phyloP scores from a whole-genome alignment of 495 filamentous ascomycete genomes.

The Zalerion maritima region DNA sequence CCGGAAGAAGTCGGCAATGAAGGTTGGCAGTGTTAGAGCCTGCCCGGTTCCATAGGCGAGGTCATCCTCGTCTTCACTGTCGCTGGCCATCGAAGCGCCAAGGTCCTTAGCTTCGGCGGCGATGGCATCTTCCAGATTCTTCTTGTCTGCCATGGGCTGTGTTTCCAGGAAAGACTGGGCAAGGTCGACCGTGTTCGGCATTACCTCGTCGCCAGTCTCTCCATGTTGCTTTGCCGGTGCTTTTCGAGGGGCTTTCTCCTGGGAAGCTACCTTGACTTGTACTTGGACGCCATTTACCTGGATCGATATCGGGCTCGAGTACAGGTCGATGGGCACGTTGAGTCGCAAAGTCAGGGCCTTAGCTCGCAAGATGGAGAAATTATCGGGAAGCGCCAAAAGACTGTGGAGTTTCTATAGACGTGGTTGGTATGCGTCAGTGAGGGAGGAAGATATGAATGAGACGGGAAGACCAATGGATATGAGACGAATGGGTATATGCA shows the following conservation, averaged over 20 bases:
- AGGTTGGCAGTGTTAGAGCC: slow-evolving; percentile 57
- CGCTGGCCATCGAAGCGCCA: slow-evolving; percentile 37
- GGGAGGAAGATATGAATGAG: slow-evolving; percentile 14
- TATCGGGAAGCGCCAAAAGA: slow-evolving; percentile 54
- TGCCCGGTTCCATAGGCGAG: slow-evolving; percentile 57
- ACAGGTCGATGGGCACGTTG: slow-evolving; percentile 69
- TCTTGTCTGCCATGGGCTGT: slow-evolving; percentile 59
- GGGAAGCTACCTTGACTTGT: slow-evolving; percentile 32
- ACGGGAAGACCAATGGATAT: no score
- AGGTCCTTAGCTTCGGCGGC: slow-evolving; percentile 50
- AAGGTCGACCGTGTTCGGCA: slow-evolving; percentile 70
- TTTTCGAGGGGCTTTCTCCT: slow-evolving; percentile 13
- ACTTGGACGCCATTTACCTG: slow-evolving; percentile 68
- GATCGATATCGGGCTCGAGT: slow-evolving; percentile 59
- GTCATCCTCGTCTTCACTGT: slow-evolving; percentile 51
- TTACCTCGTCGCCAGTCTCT: slow-evolving; percentile 21
- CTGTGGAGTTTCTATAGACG: slow-evolving; percentile 52
- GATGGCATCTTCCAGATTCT: slow-evolving; percentile 63
- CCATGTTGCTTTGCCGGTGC: slow-evolving; percentile 16
- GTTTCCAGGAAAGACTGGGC: slow-evolving; percentile 78
- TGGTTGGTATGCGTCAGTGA: slow-evolving; percentile 8
- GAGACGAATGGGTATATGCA: no score
- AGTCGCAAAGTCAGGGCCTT: slow-evolving; percentile 54
- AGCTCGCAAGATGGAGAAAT: slow-evolving; percentile 53
- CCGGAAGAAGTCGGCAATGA: slow-evolving; percentile 69